Percentiles rank a stretch among this genome's conserved stretches.
Conservation (phyloP, 768 basidiomycete species). For the Holtermannia corniformis region DNA sequence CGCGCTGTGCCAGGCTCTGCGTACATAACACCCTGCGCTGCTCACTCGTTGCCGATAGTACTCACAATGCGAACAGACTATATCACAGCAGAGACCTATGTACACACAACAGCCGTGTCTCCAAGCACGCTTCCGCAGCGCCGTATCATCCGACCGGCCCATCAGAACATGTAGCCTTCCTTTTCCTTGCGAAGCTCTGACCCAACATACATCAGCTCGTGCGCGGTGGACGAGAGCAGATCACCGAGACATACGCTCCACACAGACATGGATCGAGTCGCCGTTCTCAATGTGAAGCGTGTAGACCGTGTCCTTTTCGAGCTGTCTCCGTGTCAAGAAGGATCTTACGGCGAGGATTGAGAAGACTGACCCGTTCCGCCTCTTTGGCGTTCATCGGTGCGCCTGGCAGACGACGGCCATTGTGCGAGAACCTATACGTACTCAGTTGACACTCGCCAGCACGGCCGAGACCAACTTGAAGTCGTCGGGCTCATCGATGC, state of each 20-base stretch:
- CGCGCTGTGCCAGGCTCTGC: too few species aligned
- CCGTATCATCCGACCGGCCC: too few species aligned
- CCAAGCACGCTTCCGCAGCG: too few species aligned
- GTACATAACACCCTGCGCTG: too few species aligned
- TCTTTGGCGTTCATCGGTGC: background rate
- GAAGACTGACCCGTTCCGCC: background rate
- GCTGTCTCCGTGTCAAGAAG: background rate
- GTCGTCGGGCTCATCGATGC: background rate
- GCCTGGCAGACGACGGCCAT: background rate
- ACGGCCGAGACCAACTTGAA: background rate
- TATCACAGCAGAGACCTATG: too few species aligned
- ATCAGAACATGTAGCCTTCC: background rate
- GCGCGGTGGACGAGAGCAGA: background rate
- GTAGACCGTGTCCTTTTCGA: background rate
- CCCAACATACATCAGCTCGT: background rate
- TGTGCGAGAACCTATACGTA: background rate
- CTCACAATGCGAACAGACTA: too few species aligned
- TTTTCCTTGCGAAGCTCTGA: background rate
- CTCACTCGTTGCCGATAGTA: too few species aligned
- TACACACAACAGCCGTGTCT: too few species aligned
- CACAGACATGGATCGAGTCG: background rate
- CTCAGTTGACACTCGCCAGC: too few species aligned
- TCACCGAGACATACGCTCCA: background rate
- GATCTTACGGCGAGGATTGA: background rate
- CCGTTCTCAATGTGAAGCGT: background rate